phyloP scores from a whole-genome alignment of 768 basidiomycete species.

The Glaciozyma antarctica region DNA sequence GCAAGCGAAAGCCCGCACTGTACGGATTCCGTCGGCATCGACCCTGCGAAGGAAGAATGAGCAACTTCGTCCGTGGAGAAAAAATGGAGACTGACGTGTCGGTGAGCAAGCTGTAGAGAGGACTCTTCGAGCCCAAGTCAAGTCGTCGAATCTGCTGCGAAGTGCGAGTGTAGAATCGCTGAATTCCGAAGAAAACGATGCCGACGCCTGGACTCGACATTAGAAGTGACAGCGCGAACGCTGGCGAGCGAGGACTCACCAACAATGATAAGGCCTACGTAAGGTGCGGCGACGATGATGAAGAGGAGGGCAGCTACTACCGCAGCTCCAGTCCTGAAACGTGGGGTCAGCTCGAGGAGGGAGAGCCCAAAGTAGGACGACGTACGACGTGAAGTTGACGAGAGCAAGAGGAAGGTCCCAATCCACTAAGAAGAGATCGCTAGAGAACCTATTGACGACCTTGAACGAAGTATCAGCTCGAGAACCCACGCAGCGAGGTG shows the following conservation, averaged over 20 bases:
- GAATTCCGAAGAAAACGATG: not conserved
- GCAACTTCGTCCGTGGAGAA: too few relatives aligned
- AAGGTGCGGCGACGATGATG: not conserved
- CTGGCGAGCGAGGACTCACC: not conserved
- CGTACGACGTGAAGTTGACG: not conserved
- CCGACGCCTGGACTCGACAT: not conserved
- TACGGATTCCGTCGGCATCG: not conserved
- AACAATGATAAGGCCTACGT: not conserved
- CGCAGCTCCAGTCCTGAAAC: not conserved
- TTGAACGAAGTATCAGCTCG: not conserved
- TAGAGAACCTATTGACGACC: not conserved
- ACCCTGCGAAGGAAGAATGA: not conserved
- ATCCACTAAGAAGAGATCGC: not conserved
- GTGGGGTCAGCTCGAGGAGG: not conserved
- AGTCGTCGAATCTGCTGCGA: not conserved
- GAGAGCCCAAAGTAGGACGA: not conserved
- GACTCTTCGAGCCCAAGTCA: not conserved
- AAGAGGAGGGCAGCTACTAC: not conserved
- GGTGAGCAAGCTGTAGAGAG: not conserved
- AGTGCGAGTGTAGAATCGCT: not conserved
- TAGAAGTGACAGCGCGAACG: not conserved
- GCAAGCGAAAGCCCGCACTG: not conserved
- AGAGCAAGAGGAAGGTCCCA: not conserved
- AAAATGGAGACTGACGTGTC: not conserved
- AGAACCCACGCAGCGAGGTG: not conserved